These are phyloP conservation scores for Leccinum ochraceum DNA, from an alignment of 768 basidiomycete species.

Conservation along the genomic window DNA sequence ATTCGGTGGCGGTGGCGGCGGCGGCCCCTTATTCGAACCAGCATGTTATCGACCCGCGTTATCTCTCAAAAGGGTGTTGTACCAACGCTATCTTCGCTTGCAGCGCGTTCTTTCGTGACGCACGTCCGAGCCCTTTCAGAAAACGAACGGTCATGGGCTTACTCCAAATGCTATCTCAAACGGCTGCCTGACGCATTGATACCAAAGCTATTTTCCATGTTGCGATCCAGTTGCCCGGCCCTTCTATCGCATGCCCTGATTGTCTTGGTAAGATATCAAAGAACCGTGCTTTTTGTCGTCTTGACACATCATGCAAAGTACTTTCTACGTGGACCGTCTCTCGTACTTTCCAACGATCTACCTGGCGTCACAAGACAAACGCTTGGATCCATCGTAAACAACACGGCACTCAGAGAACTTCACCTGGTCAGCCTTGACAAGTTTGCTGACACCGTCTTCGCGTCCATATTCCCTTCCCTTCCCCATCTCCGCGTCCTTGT, in stretches of 20 bases:
- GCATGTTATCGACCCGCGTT: slow-evolving; percentile 31
- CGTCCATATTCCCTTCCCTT: slow-evolving; percentile 47
- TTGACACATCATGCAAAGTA: slow-evolving; percentile 43
- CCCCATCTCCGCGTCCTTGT: slow-evolving; percentile 47
- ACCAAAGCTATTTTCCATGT: slow-evolving; percentile 51
- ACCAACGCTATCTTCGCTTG: slow-evolving; percentile 50
- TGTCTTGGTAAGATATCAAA: slow-evolving; percentile 42
- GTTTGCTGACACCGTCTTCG: slow-evolving; percentile 52
- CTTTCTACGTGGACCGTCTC: slow-evolving; percentile 55
- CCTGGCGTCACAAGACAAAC: slow-evolving; percentile 56
- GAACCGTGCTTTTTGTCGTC: neutral
- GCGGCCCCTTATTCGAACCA: too few species aligned
- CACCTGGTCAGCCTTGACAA: slow-evolving; percentile 54
- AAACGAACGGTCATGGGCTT: slow-evolving; percentile 41
- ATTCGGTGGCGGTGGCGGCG: too few species aligned
- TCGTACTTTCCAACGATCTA: slow-evolving; percentile 48
- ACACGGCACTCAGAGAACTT: slow-evolving; percentile 43
- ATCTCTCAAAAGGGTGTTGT: slow-evolving; percentile 35
- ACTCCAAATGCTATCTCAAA: slow-evolving; percentile 42
- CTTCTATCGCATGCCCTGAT: slow-evolving; percentile 42
- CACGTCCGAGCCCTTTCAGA: slow-evolving; percentile 43
- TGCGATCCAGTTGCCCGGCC: slow-evolving; percentile 48
- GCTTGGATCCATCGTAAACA: slow-evolving; percentile 42
- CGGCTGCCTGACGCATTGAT: slow-evolving; percentile 29
- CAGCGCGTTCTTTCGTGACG: slow-evolving; percentile 52